Conservation (phyloP, 495 filamentous ascomycete species). For the Pseudevernia furfuracea region DNA sequence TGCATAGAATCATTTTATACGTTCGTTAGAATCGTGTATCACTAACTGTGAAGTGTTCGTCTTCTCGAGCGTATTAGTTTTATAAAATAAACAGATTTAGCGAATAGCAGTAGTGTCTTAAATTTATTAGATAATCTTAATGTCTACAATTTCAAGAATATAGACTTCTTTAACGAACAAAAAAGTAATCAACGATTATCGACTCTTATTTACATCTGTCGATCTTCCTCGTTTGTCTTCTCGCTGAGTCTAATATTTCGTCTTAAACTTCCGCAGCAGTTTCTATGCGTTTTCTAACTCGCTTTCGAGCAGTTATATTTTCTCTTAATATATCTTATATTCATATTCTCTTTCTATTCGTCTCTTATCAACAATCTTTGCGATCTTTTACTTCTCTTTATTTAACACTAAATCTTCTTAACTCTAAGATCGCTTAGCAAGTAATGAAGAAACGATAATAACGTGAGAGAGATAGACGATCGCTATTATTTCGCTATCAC, state of each 20-base stretch:
- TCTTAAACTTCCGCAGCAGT: constrained; percentile 5
- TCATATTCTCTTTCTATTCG: constrained; percentile 2
- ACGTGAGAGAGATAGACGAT: neutral
- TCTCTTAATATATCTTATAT: constrained; percentile 12
- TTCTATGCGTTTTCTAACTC: constrained; percentile 8
- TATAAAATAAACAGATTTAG: neutral
- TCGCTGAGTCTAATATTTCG: neutral
- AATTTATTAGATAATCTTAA: neutral
- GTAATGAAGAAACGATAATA: neutral
- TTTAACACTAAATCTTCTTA: neutral
- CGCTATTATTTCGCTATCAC: neutral
- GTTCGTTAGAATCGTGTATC: neutral
- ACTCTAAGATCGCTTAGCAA: neutral
- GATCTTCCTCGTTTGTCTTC: neutral
- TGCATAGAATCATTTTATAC: neutral
- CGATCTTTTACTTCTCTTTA: constrained; percentile 8
- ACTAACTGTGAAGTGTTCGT: neutral
- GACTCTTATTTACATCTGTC: neutral
- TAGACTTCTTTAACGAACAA: neutral
- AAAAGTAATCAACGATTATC: neutral
- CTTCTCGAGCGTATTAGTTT: neutral
- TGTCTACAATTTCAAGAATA: neutral
- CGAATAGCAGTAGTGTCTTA: neutral
- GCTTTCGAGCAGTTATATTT: constrained; percentile 4
- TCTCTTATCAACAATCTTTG: constrained; percentile 1